These are phyloP conservation scores for Amphibolis antarctica DNA, from an alignment of 106 monocot species.

Conservation along the genomic window DNA sequence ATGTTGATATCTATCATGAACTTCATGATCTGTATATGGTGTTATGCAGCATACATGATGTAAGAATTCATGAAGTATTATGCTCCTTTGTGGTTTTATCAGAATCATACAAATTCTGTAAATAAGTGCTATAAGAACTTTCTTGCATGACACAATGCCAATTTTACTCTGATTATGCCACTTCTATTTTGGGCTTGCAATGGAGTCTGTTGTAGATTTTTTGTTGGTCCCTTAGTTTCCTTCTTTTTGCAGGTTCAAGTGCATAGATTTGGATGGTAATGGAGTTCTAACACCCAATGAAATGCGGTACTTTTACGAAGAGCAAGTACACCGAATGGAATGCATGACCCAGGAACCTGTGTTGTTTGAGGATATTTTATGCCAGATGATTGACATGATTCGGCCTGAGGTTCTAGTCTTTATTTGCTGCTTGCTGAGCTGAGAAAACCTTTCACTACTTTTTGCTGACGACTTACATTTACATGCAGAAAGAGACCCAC, in stretches of 20 bases:
- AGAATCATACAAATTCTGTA: no score
- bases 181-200: no score
- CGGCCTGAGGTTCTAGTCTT: conserved; percentile 48
- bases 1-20: no score
- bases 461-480: neutral
- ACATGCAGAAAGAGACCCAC: conserved; percentile 54
- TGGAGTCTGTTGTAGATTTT: no score
- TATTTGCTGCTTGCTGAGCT: neutral
- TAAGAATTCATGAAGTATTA: no score
- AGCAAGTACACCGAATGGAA: conserved; percentile 96
- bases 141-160: no score
- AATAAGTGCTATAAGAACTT: no score
- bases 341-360: conserved; percentile 99
- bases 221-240: neutral
- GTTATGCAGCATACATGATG: no score
- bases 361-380: conserved; percentile 87
- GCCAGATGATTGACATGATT: conserved; percentile 97
- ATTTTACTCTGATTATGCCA: no score
- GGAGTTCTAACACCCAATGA: conserved; percentile 68
- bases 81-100: no score
- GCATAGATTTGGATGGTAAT: conserved; percentile 95
- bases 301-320: conserved; percentile 96
- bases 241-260: conserved; percentile 65
- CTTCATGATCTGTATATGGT: no score
- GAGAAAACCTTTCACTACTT: neutral